phyloP scores from a whole-genome alignment of 2,329 filamentous ascomycete genomes.

The Epichloe bromicola region DNA sequence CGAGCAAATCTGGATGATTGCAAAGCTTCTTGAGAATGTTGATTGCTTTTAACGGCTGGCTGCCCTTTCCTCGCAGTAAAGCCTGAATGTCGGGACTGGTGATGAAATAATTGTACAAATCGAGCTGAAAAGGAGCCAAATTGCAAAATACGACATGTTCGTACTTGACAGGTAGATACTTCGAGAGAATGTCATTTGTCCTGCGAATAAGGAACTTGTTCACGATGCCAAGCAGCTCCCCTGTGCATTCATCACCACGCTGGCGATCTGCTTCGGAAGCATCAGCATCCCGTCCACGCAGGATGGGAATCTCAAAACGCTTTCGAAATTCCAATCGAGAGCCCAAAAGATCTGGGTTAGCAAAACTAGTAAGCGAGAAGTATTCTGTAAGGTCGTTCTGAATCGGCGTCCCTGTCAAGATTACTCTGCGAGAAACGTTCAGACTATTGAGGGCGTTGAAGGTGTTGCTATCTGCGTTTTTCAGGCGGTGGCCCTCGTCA shows the following conservation, averaged over 20 bases:
- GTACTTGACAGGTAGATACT: slow-evolving; percentile 96
- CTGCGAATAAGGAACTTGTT: slow-evolving; percentile 98
- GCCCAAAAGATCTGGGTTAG: slow-evolving; percentile 84
- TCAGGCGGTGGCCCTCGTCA: slow-evolving; percentile 90
- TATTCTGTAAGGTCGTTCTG: slow-evolving; percentile 99
- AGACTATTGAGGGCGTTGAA: slow-evolving; percentile 83
- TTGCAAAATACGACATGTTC: slow-evolving; percentile 99
- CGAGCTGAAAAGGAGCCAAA: slow-evolving; percentile 80
- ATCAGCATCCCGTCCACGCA: slow-evolving; percentile 80
- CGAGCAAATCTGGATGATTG: slow-evolving; percentile 90
- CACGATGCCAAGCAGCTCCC: slow-evolving; percentile 69
- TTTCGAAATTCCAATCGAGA: slow-evolving; percentile 87
- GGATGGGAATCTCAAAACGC: slow-evolving; percentile 82
- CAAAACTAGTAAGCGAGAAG: slow-evolving; percentile 90
- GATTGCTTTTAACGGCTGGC: slow-evolving; percentile 92
- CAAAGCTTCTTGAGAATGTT: slow-evolving; percentile 95
- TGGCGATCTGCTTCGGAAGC: slow-evolving; percentile 72
- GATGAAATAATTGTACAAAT: slow-evolving; percentile 94
- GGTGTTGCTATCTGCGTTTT: slow-evolving; percentile 92
- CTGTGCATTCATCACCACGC: slow-evolving; percentile 70
- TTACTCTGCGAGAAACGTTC: slow-evolving; percentile 83
- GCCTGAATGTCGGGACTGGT: slow-evolving; percentile 90
- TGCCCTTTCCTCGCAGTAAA: slow-evolving; percentile 82
- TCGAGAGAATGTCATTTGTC: slow-evolving; percentile 95
- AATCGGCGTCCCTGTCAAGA: slow-evolving; percentile 91